Evolutionary conservation across 179 eudicot genomes (phyloP).

Genomic region (Camellia oleifera): DNA sequence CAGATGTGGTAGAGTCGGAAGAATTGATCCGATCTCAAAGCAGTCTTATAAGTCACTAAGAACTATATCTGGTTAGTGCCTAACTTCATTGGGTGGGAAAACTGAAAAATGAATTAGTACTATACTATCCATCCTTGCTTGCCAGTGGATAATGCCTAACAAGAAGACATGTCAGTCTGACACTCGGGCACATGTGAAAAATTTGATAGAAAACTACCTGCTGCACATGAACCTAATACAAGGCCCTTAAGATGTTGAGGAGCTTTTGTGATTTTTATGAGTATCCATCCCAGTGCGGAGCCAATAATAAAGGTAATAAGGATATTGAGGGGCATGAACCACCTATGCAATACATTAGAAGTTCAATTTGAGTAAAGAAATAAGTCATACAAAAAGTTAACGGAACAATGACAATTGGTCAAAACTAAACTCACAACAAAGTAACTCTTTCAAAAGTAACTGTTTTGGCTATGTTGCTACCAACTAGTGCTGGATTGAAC

Average conservation of each 20-base stretch:
- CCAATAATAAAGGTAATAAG: slow-evolving; percentile 51
- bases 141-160: too few relatives aligned
- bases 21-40: too few relatives aligned
- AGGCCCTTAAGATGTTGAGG: slow-evolving; percentile 48
- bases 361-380: not conserved
- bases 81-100: too few relatives aligned
- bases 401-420: not conserved
- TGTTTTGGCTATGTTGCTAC: slow-evolving; percentile 38
- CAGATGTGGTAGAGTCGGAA: too few relatives aligned
- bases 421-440: slow-evolving; percentile 32
- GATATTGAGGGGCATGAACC: slow-evolving; percentile 60
- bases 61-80: too few relatives aligned
- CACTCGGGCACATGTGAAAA: not conserved
- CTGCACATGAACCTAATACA: slow-evolving; percentile 43
- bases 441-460: slow-evolving; percentile 34
- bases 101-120: too few relatives aligned
- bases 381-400: not conserved
- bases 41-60: too few relatives aligned
- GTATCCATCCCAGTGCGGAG: slow-evolving; percentile 49
- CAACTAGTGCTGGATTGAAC: slow-evolving; percentile 45
- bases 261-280: slow-evolving; percentile 36
- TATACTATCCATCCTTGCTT: too few relatives aligned
- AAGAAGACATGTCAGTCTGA: not conserved
- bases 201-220: slow-evolving; percentile 5
- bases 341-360: slow-evolving; percentile 28